These are phyloP conservation scores for Shiraia bambusicola DNA, from an alignment of 2,329 filamentous ascomycete genomes.

Conservation along the genomic window DNA sequence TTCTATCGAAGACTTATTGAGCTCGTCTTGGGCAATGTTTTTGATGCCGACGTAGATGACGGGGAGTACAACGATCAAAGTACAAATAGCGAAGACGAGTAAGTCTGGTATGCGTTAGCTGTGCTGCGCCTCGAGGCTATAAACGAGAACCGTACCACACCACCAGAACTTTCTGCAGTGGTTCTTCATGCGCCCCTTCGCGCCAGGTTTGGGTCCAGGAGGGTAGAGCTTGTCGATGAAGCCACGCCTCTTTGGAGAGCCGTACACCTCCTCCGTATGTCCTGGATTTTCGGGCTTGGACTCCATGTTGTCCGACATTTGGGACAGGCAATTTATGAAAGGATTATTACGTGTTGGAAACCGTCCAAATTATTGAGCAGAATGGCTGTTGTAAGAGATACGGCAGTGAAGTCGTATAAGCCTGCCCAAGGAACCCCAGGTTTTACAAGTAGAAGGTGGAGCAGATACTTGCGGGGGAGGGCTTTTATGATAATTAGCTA, in stretches of 20 bases:
- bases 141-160: slow-evolving; percentile 33
- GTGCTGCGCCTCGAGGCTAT: background rate
- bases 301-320: slow-evolving; percentile 21
- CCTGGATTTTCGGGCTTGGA: slow-evolving; percentile 18
- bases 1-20: slow-evolving; percentile 55
- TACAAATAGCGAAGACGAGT: slow-evolving; percentile 52
- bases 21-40: slow-evolving; percentile 56
- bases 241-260: slow-evolving; percentile 27
- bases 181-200: slow-evolving; percentile 37
- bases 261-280: slow-evolving; percentile 21
- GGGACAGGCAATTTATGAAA: slow-evolving; percentile 2
- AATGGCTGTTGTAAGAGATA: too few species aligned
- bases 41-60: slow-evolving; percentile 62
- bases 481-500: slow-evolving; percentile 20
- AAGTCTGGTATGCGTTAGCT: slow-evolving; percentile 38
- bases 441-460: slow-evolving; percentile 12
- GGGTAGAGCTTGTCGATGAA: slow-evolving; percentile 39
- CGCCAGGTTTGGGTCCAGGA: slow-evolving; percentile 35
- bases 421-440: slow-evolving; percentile 3
- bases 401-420: background rate
- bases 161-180: slow-evolving; percentile 44
- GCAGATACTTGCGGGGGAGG: slow-evolving; percentile 29
- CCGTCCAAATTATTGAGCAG: too few species aligned
- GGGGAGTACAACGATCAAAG: slow-evolving; percentile 59
- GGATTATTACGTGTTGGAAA: background rate